Evolutionary conservation across 805 yeast genomes (phyloP), one percentile per base, ranked within the genome.

Genomic region (Groenewaldozyma salmanticensis): DNA sequence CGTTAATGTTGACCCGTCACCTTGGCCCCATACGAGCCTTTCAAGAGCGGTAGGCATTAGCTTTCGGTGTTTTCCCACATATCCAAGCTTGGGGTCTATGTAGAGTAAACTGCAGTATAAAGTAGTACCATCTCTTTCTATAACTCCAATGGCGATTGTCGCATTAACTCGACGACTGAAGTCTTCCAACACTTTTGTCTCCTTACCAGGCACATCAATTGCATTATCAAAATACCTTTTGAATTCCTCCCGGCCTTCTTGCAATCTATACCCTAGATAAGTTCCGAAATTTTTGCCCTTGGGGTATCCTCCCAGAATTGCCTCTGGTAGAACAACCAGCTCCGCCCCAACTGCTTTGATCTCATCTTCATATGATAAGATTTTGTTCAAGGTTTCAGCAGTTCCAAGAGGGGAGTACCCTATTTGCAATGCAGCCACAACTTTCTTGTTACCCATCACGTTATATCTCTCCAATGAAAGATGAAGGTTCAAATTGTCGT

Each of bases 251-350:
- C 70, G 56, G 3, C 73, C 73, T 22, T 58, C 55, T 33, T 62
- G 67, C 31, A 61, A 47, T 42, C 73, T 55, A 51, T 61, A 66
- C 0, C 72, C 73, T 27, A 68, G 46, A 42, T 62, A 63, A 4
- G 71, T 58, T 5, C 71, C 71, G 46, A 68, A 67, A 4, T 57
- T 59, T 20, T 63, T 50, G 2, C 71, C 71, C 48, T 68, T 68
- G 9, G 73, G 71, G 44, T 68, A 68, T 3, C 72, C 73, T 16
- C 72, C 72, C n/a, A 68, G 46, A 1, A 64, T 52, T 17, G 71
- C 71, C 45, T 68, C 73, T 17, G 73, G 73, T 33, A 68, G 48
- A n/a, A 68, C 70, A 15, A 67, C 66, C 27, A 68, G 51, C 22
- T 60, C 56, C 19, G 62, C 64, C 1, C 61, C 55, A 6, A 55